These are phyloP conservation scores for Wickerhamiella spandovensis DNA, from an alignment of 805 yeast genomes.

Conservation along the genomic window DNA sequence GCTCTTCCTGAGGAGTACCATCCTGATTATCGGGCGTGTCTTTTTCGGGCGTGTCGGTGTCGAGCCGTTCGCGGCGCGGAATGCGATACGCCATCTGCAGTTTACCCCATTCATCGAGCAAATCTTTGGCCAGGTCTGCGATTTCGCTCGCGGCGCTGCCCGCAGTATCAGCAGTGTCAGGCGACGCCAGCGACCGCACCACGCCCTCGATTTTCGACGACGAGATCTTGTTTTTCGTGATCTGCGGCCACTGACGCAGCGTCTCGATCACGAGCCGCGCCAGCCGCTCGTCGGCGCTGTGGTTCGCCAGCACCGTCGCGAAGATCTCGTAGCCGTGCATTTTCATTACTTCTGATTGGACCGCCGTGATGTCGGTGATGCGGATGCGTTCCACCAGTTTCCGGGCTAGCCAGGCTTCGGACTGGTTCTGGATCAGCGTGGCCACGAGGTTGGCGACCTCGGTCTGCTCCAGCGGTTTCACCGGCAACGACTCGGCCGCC, in stretches of 20 bases:
- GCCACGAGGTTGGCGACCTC: slow-evolving; percentile 74
- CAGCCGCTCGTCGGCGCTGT: slow-evolving; percentile 30
- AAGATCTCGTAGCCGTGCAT: slow-evolving; percentile 82
- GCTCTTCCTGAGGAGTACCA: not conserved
- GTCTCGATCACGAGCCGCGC: slow-evolving; percentile 41
- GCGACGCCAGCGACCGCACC: slow-evolving; percentile 31
- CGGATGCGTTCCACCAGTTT: slow-evolving; percentile 58
- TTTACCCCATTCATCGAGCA: slow-evolving; percentile 56
- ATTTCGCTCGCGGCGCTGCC: not conserved
- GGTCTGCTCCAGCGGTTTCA: slow-evolving; percentile 35
- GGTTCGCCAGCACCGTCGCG: slow-evolving; percentile 40
- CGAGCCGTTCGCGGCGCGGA: slow-evolving; percentile 38
- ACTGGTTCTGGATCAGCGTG: slow-evolving; percentile 50
- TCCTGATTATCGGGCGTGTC: too few species aligned
- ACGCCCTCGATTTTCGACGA: slow-evolving; percentile 59
- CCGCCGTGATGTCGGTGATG: slow-evolving; percentile 35
- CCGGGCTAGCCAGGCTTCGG: slow-evolving; percentile 48
- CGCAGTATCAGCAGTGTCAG: not conserved
- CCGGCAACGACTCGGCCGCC: slow-evolving; percentile 41
- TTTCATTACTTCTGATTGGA: slow-evolving; percentile 49
- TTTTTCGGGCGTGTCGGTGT: slow-evolving; percentile 8
- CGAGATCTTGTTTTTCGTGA: slow-evolving; percentile 66
- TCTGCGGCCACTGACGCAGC: slow-evolving; percentile 49
- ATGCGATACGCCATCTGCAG: slow-evolving; percentile 77
- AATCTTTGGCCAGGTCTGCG: slow-evolving; percentile 26